phyloP scores from a whole-genome alignment of 192 early-diverging fungal species.

The Coemansia sp. region DNA sequence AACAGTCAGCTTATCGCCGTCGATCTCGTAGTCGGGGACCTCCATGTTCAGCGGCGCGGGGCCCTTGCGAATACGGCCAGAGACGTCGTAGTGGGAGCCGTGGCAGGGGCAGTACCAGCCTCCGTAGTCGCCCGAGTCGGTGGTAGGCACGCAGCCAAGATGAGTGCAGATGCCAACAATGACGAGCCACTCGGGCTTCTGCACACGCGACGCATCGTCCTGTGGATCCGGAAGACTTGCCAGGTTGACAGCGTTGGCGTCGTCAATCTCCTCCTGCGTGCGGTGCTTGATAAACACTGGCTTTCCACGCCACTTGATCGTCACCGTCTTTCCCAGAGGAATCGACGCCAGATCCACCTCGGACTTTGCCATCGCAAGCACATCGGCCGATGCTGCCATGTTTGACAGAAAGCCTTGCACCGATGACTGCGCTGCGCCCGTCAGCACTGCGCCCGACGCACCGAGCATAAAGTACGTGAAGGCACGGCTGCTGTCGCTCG shows the following conservation, averaged over 20 bases:
- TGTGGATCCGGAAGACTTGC: constrained; percentile 87
- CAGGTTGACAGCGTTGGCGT: constrained; percentile 83
- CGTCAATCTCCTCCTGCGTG: constrained; percentile 90
- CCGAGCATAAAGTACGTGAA: constrained; percentile 96
- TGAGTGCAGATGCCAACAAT: constrained; percentile 89
- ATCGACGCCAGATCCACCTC: constrained; percentile 91
- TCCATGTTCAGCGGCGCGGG: constrained; percentile 98
- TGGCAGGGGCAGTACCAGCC: constrained; percentile 99
- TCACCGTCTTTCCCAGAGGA: constrained; percentile 96
- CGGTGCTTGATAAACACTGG: constrained; percentile 97
- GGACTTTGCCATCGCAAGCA: constrained; percentile 96
- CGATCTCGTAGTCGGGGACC: constrained; percentile 78
- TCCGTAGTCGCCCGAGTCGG: constrained; percentile 96
- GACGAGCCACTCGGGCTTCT: constrained; percentile 95
- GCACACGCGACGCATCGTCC: constrained; percentile 84
- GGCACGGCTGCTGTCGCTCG: constrained; percentile 66
- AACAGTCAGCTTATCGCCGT: constrained; percentile 82
- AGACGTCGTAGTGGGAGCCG: constrained; percentile 99
- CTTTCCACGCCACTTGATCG: constrained; percentile 99
- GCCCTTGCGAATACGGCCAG: constrained; percentile 97
- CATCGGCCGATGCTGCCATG: constrained; percentile 97
- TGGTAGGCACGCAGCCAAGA: constrained; percentile 97
- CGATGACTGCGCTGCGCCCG: constrained; percentile 85
- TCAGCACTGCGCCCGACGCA: constrained; percentile 77
- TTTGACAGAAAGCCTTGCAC: constrained; percentile 77